Percentiles rank a stretch among this genome's conserved stretches.
Evolutionary conservation across 768 basidiomycete genomes (phyloP).

Genomic region (Lactifluus piperatus): DNA sequence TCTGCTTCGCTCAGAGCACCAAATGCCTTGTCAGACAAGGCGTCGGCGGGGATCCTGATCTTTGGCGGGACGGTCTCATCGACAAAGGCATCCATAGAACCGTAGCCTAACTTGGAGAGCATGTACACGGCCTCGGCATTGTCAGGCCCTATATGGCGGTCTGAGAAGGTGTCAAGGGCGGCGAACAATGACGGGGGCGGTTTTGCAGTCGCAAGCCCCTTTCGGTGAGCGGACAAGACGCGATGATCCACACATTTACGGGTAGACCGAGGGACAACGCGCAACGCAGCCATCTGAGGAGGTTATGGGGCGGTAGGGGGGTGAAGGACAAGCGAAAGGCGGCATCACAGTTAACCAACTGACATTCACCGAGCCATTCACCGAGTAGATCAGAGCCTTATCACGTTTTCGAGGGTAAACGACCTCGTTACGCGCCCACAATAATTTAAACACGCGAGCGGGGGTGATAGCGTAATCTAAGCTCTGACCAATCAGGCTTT

Average conservation of each 20-base stretch:
- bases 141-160: slow-evolving; percentile 91
- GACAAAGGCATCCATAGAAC: slow-evolving; percentile 84
- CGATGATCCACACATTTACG: slow-evolving; percentile 18
- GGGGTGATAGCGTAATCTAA: too few relatives aligned
- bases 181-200: slow-evolving; percentile 60
- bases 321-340: background rate
- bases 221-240: slow-evolving; percentile 22
- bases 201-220: slow-evolving; percentile 53
- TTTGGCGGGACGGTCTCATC: slow-evolving; percentile 69
- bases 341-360: background rate
- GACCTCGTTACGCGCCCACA: background rate
- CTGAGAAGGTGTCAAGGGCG: slow-evolving; percentile 81
- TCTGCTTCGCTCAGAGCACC: slow-evolving; percentile 80
- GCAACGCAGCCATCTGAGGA: slow-evolving; percentile 15
- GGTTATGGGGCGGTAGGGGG: background rate
- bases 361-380: slow-evolving; percentile 46
- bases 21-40: slow-evolving; percentile 60
- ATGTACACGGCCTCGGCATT: slow-evolving; percentile 69
- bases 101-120: slow-evolving; percentile 78
- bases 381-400: slow-evolving; percentile 36
- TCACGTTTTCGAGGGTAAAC: background rate
- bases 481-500: too few relatives aligned
- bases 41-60: slow-evolving; percentile 59
- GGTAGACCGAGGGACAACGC: slow-evolving; percentile 13
- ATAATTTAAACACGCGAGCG: too few relatives aligned